A percentile compares a stretch with the other conserved stretches of the same genome.
These are phyloP conservation scores for Botryotinia calthae DNA, from an alignment of 2,329 filamentous ascomycete species.

Conservation along the genomic window DNA sequence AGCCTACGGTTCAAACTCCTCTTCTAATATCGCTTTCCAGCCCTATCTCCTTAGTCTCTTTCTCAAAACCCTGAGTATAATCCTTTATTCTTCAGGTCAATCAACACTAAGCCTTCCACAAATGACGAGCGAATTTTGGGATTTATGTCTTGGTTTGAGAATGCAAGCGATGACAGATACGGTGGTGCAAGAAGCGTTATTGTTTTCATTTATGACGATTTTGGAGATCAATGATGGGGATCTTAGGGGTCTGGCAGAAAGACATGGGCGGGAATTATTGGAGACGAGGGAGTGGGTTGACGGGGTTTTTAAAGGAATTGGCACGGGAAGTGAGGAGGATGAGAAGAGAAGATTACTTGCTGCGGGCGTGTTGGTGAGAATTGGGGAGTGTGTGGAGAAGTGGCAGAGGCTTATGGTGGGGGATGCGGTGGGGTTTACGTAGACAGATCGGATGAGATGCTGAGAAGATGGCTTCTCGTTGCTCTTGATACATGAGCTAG, in stretches of 20 bases:
- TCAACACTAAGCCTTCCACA: slow-evolving; percentile 72
- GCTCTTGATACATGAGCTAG: not conserved
- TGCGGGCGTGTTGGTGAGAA: slow-evolving; percentile 72
- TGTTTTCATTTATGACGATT: slow-evolving; percentile 76
- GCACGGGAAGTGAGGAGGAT: slow-evolving; percentile 59
- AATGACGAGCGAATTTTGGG: slow-evolving; percentile 82
- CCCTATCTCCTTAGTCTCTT: slow-evolving; percentile 75
- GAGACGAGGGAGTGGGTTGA: slow-evolving; percentile 87
- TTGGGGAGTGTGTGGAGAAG: slow-evolving; percentile 78
- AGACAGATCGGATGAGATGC: not conserved
- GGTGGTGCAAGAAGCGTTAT: slow-evolving; percentile 66
- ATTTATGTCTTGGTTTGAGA: slow-evolving; percentile 72
- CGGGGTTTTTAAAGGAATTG: slow-evolving; percentile 62
- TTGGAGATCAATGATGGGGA: slow-evolving; percentile 75
- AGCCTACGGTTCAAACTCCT: slow-evolving; percentile 46
- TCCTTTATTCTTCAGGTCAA: slow-evolving; percentile 80
- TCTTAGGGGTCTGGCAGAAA: slow-evolving; percentile 67
- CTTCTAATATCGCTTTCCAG: slow-evolving; percentile 64
- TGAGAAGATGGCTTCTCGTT: not conserved
- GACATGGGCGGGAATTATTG: slow-evolving; percentile 72
- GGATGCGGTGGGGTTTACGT: slow-evolving; percentile 45
- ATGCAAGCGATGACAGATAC: slow-evolving; percentile 59
- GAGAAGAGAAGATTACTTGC: slow-evolving; percentile 76
- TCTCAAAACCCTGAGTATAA: slow-evolving; percentile 79
- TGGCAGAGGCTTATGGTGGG: slow-evolving; percentile 77